Conservation (phyloP, 1,284 basidiomycete genomes). For the Malassezia slooffiae region DNA sequence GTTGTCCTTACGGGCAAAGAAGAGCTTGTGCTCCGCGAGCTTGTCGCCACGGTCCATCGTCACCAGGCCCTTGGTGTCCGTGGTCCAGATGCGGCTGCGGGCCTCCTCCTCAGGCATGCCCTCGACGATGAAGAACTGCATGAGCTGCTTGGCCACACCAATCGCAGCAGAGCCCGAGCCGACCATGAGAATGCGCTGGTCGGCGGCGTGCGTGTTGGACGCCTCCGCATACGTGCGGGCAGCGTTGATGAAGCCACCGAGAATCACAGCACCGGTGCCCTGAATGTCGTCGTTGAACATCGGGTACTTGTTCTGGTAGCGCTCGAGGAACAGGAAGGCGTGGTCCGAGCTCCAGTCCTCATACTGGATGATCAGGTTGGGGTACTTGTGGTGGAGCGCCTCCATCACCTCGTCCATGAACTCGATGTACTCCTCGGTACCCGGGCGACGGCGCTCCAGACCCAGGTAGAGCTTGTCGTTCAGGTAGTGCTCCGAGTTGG, state of each 20-base stretch:
- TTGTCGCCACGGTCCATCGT: conserved; percentile 40
- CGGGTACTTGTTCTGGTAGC: conserved; percentile 40
- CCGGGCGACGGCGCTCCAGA: conserved; percentile 49
- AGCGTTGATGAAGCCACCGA: conserved; percentile 80
- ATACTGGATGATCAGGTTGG: conserved; percentile 72
- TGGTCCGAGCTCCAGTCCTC: conserved; percentile 52
- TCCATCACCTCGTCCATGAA: conserved; percentile 91
- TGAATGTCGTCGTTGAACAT: conserved; percentile 71
- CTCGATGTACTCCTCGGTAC: conserved; percentile 47
- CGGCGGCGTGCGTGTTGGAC: conserved; percentile 58
- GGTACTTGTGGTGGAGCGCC: conserved; percentile 54
- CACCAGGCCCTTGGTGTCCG: conserved; percentile 43
- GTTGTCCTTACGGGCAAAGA: conserved; percentile 42
- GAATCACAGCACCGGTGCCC: conserved; percentile 57
- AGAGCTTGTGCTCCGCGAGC: conserved; percentile 36
- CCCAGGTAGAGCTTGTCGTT: conserved; percentile 86
- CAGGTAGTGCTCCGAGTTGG: conserved; percentile 69
- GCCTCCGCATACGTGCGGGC: conserved; percentile 65
- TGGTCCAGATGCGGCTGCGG: conserved; percentile 37
- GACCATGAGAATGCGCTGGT: conserved; percentile 80
- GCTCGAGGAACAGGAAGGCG: conserved; percentile 41
- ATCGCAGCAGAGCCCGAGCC: conserved; percentile 80
- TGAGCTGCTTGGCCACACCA: conserved; percentile 51
- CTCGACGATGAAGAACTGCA: conserved; percentile 39
- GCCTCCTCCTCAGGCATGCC: conserved; percentile 39